Percentiles rank a stretch among this genome's conserved stretches.
Evolutionary conservation across 2,329 filamentous ascomycete genomes (phyloP).

Genomic region (Aspergillus luchuensis): DNA sequence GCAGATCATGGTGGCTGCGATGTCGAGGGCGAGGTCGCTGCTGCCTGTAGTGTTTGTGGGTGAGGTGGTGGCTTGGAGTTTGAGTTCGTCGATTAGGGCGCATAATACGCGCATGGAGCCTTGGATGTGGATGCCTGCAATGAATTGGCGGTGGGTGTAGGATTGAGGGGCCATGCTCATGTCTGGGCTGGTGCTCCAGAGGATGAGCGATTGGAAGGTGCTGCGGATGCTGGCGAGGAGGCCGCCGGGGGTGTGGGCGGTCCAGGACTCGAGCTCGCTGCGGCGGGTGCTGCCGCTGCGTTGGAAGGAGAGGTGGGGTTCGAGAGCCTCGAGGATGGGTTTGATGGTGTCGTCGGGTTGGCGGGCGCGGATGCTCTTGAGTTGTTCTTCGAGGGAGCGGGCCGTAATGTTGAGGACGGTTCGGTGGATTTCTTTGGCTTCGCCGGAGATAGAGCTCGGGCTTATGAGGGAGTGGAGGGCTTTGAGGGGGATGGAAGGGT

Average conservation of each 20-base stretch:
- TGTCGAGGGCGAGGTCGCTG: constrained; percentile 47
- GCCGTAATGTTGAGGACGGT: constrained; percentile 61
- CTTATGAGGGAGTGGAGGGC: constrained; percentile 60
- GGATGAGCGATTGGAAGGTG: constrained; percentile 54
- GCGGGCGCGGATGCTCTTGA: constrained; percentile 54
- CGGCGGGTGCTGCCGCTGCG: constrained; percentile 49
- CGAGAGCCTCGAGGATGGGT: constrained; percentile 54
- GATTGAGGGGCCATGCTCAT: constrained; percentile 55
- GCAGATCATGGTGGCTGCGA: constrained; percentile 47
- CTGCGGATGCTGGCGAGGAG: constrained; percentile 52
- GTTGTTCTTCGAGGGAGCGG: constrained; percentile 52
- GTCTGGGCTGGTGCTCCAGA: constrained; percentile 55
- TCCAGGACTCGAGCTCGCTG: constrained; percentile 57
- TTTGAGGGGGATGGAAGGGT: constrained; percentile 56
- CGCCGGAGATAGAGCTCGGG: constrained; percentile 59
- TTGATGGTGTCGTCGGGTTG: constrained; percentile 54
- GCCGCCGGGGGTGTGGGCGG: constrained; percentile 47
- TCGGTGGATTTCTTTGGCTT: constrained; percentile 62
- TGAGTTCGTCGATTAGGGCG: constrained; percentile 45
- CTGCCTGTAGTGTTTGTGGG: constrained; percentile 31
- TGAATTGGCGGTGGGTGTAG: constrained; percentile 59
- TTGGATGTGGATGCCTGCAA: constrained; percentile 44
- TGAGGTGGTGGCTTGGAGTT: constrained; percentile 33
- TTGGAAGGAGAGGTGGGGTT: constrained; percentile 54
- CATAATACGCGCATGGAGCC: constrained; percentile 43